These are phyloP conservation scores for Bisporella sp. DNA, from an alignment of 2,329 filamentous ascomycete genomes.

Conservation along the genomic window DNA sequence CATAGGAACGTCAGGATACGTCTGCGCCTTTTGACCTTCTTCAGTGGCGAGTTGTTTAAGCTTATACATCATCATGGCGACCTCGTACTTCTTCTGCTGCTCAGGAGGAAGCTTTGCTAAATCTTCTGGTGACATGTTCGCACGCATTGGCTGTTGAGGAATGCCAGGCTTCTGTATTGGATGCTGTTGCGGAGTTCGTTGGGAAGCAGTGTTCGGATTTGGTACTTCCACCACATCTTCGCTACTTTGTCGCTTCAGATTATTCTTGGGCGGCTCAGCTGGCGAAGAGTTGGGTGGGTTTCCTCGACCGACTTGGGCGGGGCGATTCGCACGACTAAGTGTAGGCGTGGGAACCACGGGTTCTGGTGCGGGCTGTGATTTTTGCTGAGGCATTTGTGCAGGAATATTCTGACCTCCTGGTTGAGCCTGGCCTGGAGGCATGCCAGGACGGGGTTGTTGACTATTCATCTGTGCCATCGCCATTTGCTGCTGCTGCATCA, in stretches of 20 bases:
- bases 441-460: constrained; percentile 6
- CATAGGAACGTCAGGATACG: constrained; percentile 23
- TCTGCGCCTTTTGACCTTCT: constrained; percentile 10
- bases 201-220: constrained; percentile 27
- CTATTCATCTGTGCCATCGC: constrained; percentile 3
- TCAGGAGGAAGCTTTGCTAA: constrained; percentile 23
- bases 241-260: constrained; percentile 32
- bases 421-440: not conserved
- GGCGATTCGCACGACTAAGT: constrained; percentile 11
- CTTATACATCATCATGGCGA: not conserved
- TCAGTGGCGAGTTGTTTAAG: constrained; percentile 13
- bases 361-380: constrained; percentile 9
- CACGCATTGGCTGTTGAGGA: constrained; percentile 23
- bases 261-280: constrained; percentile 29
- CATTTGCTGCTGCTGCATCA: constrained; percentile 9
- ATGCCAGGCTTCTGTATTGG: constrained; percentile 21
- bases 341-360: constrained; percentile 4
- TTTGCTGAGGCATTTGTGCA: constrained; percentile 11
- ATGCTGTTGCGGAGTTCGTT: constrained; percentile 22
- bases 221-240: constrained; percentile 39
- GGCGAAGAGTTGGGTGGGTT: constrained; percentile 23
- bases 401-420: not conserved
- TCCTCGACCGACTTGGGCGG: constrained; percentile 12
- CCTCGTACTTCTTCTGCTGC: constrained; percentile 23
- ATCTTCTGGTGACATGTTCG: constrained; percentile 16